phyloP scores from a whole-genome alignment of 768 basidiomycete species.

The Grammothele lineata region DNA sequence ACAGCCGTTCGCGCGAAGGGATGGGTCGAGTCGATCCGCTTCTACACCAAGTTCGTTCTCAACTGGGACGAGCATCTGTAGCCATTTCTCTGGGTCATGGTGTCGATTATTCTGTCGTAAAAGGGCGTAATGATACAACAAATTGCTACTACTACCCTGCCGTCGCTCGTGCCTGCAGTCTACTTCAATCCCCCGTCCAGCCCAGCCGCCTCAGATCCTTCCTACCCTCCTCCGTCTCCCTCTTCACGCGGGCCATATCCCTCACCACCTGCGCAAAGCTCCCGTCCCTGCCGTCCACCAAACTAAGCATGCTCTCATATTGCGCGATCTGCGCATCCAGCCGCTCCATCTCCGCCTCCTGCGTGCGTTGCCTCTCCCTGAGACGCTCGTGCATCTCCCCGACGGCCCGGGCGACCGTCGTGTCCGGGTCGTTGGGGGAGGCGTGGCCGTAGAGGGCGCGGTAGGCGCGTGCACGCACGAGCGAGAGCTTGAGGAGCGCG shows the following conservation, averaged over 20 bases:
- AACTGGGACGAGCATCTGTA: conserved; percentile 54
- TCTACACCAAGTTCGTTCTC: conserved; percentile 60
- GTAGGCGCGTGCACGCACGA: conserved; percentile 38
- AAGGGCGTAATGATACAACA: too few species aligned
- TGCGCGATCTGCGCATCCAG: conserved; percentile 37
- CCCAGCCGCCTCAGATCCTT: conserved; percentile 46
- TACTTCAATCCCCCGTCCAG: conserved; percentile 41
- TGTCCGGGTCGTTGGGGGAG: conserved; percentile 14
- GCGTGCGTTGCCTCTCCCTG: conserved; percentile 30
- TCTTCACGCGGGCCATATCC: conserved; percentile 44
- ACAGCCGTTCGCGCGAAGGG: conserved; percentile 45
- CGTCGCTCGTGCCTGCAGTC: too few species aligned
- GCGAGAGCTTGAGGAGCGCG: conserved; percentile 43
- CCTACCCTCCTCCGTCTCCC: conserved; percentile 46
- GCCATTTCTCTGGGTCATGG: too few species aligned
- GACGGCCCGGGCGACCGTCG: conserved; percentile 33
- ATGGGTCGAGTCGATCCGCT: conserved; percentile 62
- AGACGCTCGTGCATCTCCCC: conserved; percentile 29
- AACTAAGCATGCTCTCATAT: conserved; percentile 37
- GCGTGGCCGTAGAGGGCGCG: conserved; percentile 36
- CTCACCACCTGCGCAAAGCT: conserved; percentile 41
- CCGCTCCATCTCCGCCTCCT: conserved; percentile 32
- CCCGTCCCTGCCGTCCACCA: conserved; percentile 37
- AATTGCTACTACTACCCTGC: too few species aligned
- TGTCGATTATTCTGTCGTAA: too few species aligned